A percentile compares a stretch with the other conserved stretches of the same genome.
phyloP scores from a whole-genome alignment of 352 stramenopile genomes.

The Globisporangium megalacanthum region DNA sequence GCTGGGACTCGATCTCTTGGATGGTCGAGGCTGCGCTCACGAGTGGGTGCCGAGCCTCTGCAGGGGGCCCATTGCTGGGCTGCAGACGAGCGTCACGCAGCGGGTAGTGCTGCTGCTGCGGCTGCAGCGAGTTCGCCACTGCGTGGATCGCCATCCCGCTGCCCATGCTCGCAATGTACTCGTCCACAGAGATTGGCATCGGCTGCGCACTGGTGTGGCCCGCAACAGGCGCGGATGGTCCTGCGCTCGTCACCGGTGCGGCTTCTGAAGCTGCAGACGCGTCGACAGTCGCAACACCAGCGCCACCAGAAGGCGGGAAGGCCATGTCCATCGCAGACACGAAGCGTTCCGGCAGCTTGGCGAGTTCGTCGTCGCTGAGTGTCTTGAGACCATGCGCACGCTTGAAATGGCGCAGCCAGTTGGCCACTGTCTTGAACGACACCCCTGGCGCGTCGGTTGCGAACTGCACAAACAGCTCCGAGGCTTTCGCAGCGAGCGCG shows the following conservation, averaged over 20 bases:
- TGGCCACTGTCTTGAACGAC: conserved; percentile 37
- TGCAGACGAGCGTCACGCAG: conserved; percentile 1
- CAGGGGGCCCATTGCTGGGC: conserved; percentile 9
- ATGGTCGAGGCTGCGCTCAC: conserved; percentile 24
- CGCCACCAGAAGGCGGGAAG: background rate
- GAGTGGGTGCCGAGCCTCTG: conserved; percentile 14
- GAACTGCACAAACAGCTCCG: conserved; percentile 73
- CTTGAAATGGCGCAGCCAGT: conserved; percentile 70
- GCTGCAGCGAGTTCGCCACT: background rate
- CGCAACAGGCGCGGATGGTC: background rate
- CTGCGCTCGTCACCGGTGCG: background rate
- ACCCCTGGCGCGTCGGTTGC: conserved; percentile 27
- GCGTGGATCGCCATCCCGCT: conserved; percentile 7
- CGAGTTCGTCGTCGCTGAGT: conserved; percentile 44
- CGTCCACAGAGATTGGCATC: conserved; percentile 15
- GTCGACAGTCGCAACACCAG: background rate
- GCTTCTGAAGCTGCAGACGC: conserved; percentile 1
- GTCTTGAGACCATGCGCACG: conserved; percentile 53
- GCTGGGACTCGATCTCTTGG: conserved; percentile 37
- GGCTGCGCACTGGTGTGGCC: background rate
- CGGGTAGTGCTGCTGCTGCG: conserved; percentile 2
- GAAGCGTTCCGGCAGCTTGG: conserved; percentile 46
- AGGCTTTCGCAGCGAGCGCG: conserved; percentile 40
- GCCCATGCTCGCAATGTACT: conserved; percentile 28
- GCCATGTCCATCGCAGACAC: conserved; percentile 56